These are phyloP conservation scores for Cymbidium sinense DNA, from an alignment of 106 monocot species.

Conservation along the genomic window DNA sequence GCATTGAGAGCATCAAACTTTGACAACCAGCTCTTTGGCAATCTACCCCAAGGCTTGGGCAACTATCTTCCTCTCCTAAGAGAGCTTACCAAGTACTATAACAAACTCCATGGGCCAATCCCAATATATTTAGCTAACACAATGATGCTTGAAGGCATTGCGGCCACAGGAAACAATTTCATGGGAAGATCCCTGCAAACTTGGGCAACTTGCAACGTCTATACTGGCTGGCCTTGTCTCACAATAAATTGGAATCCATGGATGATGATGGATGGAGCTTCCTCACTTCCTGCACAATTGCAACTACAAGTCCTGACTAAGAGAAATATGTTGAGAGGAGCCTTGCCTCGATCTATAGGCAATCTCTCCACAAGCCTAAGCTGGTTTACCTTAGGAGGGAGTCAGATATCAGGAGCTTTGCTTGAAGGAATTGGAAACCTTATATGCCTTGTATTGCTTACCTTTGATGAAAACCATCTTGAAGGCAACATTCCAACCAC, in stretches of 20 bases:
- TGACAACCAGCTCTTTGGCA: constrained; percentile 17
- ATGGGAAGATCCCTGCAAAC: constrained; percentile 22
- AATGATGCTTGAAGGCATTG: constrained; percentile 6
- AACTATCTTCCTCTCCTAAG: constrained; percentile 2
- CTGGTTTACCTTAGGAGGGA: background rate
- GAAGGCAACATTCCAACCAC: background rate
- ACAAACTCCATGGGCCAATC: constrained; percentile 16
- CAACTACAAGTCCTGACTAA: background rate
- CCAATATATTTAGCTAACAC: constrained; percentile 17
- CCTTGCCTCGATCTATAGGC: background rate
- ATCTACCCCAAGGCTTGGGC: constrained; percentile 14
- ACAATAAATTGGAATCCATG: background rate
- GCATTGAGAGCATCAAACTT: constrained; percentile 4
- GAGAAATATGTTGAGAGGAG: background rate
- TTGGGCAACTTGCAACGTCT: constrained; percentile 19
- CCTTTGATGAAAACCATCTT: background rate
- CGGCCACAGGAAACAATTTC: constrained; percentile 16
- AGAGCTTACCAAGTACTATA: constrained; percentile 10
- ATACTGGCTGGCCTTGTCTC: background rate
- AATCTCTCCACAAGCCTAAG: background rate
- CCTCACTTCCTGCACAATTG: background rate
- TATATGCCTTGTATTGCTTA: background rate
- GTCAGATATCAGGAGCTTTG: background rate
- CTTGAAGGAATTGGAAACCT: background rate
- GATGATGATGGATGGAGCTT: background rate